phyloP scores from a whole-genome alignment of 1,284 basidiomycete genomes.

The Sanghuangporus baumii region DNA sequence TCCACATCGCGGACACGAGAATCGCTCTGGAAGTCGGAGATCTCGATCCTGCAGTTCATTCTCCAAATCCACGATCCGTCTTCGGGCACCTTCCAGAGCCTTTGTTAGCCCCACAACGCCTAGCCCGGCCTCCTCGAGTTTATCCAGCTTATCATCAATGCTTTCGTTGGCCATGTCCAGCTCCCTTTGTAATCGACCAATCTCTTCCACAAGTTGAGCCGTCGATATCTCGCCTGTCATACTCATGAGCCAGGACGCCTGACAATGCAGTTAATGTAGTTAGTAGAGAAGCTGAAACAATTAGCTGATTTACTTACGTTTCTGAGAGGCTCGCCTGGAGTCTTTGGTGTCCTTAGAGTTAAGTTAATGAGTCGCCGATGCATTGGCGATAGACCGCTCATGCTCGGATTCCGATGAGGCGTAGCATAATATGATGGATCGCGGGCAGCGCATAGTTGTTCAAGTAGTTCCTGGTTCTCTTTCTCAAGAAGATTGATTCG shows the following conservation, averaged over 20 bases:
- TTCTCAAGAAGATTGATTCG: slow-evolving; percentile 70
- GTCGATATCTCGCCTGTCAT: slow-evolving; percentile 45
- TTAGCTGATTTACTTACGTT: slow-evolving; percentile 49
- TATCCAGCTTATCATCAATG: slow-evolving; percentile 80
- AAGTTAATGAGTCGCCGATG: slow-evolving; percentile 64
- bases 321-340: slow-evolving; percentile 68
- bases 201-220: slow-evolving; percentile 57
- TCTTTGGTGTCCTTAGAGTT: slow-evolving; percentile 62
- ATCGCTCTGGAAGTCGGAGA: slow-evolving; percentile 27
- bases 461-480: slow-evolving; percentile 68
- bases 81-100: slow-evolving; percentile 64
- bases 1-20: neutral
- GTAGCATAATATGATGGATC: slow-evolving; percentile 45
- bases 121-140: slow-evolving; percentile 71
- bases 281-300: neutral
- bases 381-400: slow-evolving; percentile 61
- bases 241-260: slow-evolving; percentile 71
- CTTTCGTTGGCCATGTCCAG: slow-evolving; percentile 73
- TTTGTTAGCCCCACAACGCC: slow-evolving; percentile 63
- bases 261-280: slow-evolving; percentile 10
- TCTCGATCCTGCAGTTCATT: slow-evolving; percentile 63
- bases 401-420: slow-evolving; percentile 47
- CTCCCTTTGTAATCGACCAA: slow-evolving; percentile 60
- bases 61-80: slow-evolving; percentile 51
- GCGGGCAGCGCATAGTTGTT: slow-evolving; percentile 56